Evolutionary conservation across 495 filamentous ascomycete genomes (phyloP).

Genomic region (Friedmanniomyces endolithicus): DNA sequence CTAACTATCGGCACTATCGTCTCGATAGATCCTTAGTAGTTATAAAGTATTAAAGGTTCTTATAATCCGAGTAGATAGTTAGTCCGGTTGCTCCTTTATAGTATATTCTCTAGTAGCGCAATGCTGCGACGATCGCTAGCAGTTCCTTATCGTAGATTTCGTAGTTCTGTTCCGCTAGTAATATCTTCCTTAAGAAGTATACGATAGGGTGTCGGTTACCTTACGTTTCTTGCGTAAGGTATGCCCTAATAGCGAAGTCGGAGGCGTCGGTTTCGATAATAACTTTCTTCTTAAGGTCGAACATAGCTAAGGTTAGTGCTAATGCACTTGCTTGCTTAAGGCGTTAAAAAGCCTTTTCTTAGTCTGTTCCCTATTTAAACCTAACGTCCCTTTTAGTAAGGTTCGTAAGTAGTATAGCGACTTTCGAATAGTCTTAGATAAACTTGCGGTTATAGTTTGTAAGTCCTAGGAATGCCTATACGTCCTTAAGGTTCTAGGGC

Average conservation of each 20-base stretch:
- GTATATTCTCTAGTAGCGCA: conserved; percentile 17
- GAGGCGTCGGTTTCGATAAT: not conserved
- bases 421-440: not conserved
- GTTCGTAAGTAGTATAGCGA: not conserved
- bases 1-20: conserved; percentile 21
- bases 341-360: not conserved
- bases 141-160: conserved; percentile 25
- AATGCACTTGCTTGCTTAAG: not conserved
- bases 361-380: not conserved
- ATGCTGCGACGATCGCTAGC: conserved; percentile 26
- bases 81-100: conserved; percentile 11
- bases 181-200: conserved; percentile 26
- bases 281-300: not conserved
- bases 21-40: conserved; percentile 16
- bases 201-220: conserved; percentile 21
- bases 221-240: conserved; percentile 14
- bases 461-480: not conserved
- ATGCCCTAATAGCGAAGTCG: not conserved
- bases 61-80: conserved; percentile 23
- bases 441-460: not conserved
- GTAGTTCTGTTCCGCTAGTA: conserved; percentile 22
- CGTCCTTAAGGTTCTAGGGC: not conserved
- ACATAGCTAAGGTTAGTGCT: not conserved
- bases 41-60: conserved; percentile 26
- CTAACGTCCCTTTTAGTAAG: not conserved